phyloP scores from a whole-genome alignment of 441 rosid species.

The Bocquillonia castaneifolia region DNA sequence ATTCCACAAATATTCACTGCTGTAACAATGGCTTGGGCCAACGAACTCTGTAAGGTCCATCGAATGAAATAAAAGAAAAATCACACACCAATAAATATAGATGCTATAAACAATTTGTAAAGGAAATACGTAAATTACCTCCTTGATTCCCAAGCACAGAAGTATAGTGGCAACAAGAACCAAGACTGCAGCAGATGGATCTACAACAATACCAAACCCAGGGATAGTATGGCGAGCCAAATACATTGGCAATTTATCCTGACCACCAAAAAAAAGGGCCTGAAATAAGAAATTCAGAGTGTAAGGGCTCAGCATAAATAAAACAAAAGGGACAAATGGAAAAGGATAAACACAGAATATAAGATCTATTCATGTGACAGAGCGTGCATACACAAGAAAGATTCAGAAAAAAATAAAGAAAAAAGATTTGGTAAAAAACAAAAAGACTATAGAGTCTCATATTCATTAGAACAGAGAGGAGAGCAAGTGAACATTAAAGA shows the following conservation, averaged over 20 bases:
- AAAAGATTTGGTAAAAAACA: background rate
- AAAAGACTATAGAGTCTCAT: background rate
- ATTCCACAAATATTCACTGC: conserved; percentile 70
- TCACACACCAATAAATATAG: background rate
- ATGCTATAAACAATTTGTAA: background rate
- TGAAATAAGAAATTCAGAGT: conserved; percentile 21
- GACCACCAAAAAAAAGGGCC: conserved; percentile 91
- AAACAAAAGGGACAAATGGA: background rate
- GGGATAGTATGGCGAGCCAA: conserved; percentile 81
- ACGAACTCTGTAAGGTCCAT: conserved; percentile 50
- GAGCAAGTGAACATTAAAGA: background rate
- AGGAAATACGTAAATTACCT: conserved; percentile 41
- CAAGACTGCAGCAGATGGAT: conserved; percentile 82
- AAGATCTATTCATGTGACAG: background rate
- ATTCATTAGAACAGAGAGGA: background rate
- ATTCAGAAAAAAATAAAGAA: background rate
- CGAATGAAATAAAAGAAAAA: conserved; percentile 3
- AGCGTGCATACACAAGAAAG: background rate
- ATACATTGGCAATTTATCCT: conserved; percentile 56
- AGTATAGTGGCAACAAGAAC: conserved; percentile 73
- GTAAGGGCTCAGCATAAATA: background rate
- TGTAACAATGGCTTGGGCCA: conserved; percentile 72
- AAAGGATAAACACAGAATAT: background rate
- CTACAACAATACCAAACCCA: conserved; percentile 66
- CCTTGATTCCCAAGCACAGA: conserved; percentile 88